Base-by-base conservation (phyloP, 495 filamentous ascomycete species). In the Ascodesmis nigricans region DNA sequence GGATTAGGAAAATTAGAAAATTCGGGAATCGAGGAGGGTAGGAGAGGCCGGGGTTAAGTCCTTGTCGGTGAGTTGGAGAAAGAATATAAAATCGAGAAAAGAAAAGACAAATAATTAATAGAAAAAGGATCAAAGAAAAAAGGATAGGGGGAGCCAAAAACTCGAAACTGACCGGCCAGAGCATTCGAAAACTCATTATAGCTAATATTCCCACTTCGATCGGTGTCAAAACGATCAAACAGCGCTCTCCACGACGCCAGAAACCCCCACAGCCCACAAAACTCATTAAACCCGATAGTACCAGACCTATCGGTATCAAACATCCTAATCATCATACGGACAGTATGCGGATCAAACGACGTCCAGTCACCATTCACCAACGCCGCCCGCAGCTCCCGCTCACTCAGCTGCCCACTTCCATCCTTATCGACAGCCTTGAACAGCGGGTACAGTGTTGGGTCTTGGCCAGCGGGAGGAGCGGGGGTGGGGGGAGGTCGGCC, bases 241-340 rank as follows among this genome's bases (percentile, higher is more conserved):
- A 97, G 68, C 20, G 69, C 67, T 25, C 90, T 69, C 87, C 87
- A 97, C 24, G 81, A 78, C 17, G 80, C 77, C 6, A 97, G 64
- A 60, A 93, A 97, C 29, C 73, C 75, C 87, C 87, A 97, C 27
- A 97, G 59, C 3, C 79, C 80, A 50, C 63, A 87, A 46, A 97
- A 97, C 56, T 97, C 87, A 42, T 91, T 73, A 53, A 92, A 97
- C 31, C 70, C 77, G 50, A 97, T 91, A 4, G 71, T 77, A 29
- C 84, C 82, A 36, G 67, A 75, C 38, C 77, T 73, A 58, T 92
- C 76, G 42, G 63, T 71, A 58, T 95, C 87, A 57, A 97, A 97
- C 87, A 95, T 95, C 47, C 66, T 71, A 41, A 95, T 92, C 87
- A 97, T 95, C 80, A 92, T 90, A 40, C 75, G 74, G 38, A 97